Percentiles rank a stretch among this genome's conserved stretches.
These are phyloP conservation scores for Quercus gilva DNA, from an alignment of 306 rosid genomes.

Conservation along the genomic window DNA sequence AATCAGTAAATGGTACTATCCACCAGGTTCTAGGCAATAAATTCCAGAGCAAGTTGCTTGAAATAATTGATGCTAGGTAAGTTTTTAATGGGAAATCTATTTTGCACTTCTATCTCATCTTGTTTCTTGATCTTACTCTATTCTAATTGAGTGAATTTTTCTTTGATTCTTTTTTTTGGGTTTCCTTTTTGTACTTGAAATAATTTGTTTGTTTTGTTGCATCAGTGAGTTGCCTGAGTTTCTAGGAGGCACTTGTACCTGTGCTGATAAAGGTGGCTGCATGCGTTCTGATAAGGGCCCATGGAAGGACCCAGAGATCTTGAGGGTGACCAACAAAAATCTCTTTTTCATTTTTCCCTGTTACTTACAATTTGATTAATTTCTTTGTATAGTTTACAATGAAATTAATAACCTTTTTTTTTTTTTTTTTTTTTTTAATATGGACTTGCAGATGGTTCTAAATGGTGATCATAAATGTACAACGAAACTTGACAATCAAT, in stretches of 20 bases:
- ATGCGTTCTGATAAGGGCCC: conserved; percentile 93
- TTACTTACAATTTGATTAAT: conserved; percentile 4
- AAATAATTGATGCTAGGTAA: conserved; percentile 82
- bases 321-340: conserved; percentile 39
- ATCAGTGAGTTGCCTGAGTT: conserved; percentile 85
- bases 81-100: conserved; percentile 17
- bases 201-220: conserved; percentile 20
- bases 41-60: conserved; percentile 82
- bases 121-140: not conserved
- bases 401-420: conserved; percentile 6
- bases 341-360: not conserved
- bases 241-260: conserved; percentile 85
- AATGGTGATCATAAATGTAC: conserved; percentile 71
- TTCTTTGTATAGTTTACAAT: not conserved
- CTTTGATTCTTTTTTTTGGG: not conserved
- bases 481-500: conserved; percentile 14
- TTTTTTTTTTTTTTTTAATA: conserved; percentile 2
- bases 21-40: conserved; percentile 88
- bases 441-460: conserved; percentile 74
- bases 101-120: not conserved
- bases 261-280: conserved; percentile 85
- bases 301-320: conserved; percentile 68
- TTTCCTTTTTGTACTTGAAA: not conserved
- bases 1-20: conserved; percentile 23
- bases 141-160: not conserved